These are phyloP conservation scores for Plantago rigida DNA, from an alignment of 305 asterid genomes.

Conservation along the genomic window DNA sequence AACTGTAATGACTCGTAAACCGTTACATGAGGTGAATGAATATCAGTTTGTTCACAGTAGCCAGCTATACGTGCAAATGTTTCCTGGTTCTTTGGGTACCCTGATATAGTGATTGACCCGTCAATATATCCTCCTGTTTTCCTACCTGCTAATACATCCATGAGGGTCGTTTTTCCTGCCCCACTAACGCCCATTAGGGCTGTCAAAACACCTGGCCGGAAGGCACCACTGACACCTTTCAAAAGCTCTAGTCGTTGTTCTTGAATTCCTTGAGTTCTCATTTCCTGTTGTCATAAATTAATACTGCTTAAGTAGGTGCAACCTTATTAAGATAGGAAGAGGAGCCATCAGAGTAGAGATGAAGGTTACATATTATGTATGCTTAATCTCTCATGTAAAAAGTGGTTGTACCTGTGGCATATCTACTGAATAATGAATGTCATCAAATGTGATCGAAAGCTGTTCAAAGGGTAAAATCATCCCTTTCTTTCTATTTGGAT, in stretches of 20 bases:
- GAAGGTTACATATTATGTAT: background rate
- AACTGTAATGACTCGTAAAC: slow-evolving; percentile 67
- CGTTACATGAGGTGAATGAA: slow-evolving; percentile 90
- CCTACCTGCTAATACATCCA: slow-evolving; percentile 85
- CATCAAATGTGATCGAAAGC: slow-evolving; percentile 73
- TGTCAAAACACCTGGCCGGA: slow-evolving; percentile 86
- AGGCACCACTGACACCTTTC: slow-evolving; percentile 86
- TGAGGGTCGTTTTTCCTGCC: slow-evolving; percentile 84
- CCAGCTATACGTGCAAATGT: slow-evolving; percentile 91
- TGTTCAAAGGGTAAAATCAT: slow-evolving; percentile 89
- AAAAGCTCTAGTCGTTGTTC: slow-evolving; percentile 63
- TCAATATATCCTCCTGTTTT: slow-evolving; percentile 80
- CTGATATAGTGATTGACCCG: slow-evolving; percentile 68
- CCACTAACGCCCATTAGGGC: slow-evolving; percentile 94
- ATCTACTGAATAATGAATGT: slow-evolving; percentile 72
- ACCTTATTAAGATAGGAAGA: background rate
- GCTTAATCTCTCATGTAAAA: background rate
- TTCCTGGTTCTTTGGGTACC: slow-evolving; percentile 81
- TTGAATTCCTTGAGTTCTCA: slow-evolving; percentile 54
- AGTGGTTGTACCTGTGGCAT: slow-evolving; percentile 64
- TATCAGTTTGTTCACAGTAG: slow-evolving; percentile 89
- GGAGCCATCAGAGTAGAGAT: background rate
- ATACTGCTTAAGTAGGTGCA: background rate
- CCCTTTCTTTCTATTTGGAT: slow-evolving; percentile 55
- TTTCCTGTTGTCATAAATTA: slow-evolving; percentile 42